Evolutionary conservation across 139 green algal species (phyloP).

Genomic region (Tetraselmis striata): DNA sequence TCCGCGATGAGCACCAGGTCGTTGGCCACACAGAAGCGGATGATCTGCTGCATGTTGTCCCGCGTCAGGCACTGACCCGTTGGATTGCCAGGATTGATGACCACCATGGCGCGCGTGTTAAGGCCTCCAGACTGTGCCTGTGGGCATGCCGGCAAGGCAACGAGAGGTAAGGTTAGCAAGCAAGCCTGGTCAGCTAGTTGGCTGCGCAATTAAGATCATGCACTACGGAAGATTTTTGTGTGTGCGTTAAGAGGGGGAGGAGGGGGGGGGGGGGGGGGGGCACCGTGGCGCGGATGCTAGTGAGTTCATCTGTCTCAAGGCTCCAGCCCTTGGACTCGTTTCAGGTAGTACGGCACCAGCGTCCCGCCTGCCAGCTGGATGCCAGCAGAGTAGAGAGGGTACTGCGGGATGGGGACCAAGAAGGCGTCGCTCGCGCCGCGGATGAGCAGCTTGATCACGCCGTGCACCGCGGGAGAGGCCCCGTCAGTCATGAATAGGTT

Average conservation of each 20-base stretch:
- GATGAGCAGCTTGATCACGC: slow-evolving; percentile 62
- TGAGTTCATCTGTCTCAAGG: slow-evolving; percentile 26
- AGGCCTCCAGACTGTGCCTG: background rate
- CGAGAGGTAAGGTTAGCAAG: background rate
- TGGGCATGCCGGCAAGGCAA: background rate
- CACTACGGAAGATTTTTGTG: too few species aligned
- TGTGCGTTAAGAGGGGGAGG: background rate
- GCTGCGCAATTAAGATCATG: background rate
- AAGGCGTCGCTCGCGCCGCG: slow-evolving; percentile 53
- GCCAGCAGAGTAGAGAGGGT: slow-evolving; percentile 66
- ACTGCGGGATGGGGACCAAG: slow-evolving; percentile 76
- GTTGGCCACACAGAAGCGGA: slow-evolving; percentile 70
- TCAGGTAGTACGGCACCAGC: slow-evolving; percentile 83
- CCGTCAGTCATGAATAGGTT: slow-evolving; percentile 80
- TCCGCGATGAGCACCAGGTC: slow-evolving; percentile 85
- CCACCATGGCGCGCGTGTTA: slow-evolving; percentile 56
- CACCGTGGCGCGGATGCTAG: background rate
- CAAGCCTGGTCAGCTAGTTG: background rate
- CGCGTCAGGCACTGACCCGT: slow-evolving; percentile 69
- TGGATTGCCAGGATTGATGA: slow-evolving; percentile 97
- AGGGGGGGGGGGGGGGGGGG: background rate
- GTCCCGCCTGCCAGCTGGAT: slow-evolving; percentile 76
- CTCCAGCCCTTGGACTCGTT: slow-evolving; percentile 76
- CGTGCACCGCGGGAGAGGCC: slow-evolving; percentile 66
- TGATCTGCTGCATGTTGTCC: slow-evolving; percentile 60